phyloP scores from a whole-genome alignment of 768 basidiomycete species.

The Phylloporus rhodoxanthus region DNA sequence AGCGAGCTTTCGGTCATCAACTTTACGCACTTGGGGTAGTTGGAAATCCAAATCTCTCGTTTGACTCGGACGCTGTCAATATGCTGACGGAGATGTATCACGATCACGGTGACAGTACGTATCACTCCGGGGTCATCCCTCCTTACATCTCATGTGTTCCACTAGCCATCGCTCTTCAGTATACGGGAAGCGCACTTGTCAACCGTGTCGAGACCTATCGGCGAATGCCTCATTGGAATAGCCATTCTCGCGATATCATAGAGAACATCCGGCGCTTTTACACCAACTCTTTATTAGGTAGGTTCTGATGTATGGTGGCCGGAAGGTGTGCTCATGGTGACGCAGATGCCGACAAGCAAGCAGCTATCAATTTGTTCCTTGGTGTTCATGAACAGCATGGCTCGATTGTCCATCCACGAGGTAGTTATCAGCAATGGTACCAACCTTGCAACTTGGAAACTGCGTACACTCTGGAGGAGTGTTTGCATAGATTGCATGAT shows the following conservation, averaged over 20 bases:
- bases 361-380: conserved; percentile 96
- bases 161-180: conserved; percentile 88
- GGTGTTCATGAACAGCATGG: conserved; percentile 60
- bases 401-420: conserved; percentile 47
- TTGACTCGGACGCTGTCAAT: conserved; percentile 92
- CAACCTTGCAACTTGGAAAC: conserved; percentile 61
- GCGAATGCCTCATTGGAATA: conserved; percentile 94
- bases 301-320: not conserved
- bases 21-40: conserved; percentile 91
- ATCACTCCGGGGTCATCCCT: not conserved
- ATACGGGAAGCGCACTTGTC: conserved; percentile 93
- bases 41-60: conserved; percentile 75
- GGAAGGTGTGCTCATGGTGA: not conserved
- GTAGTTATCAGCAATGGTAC: conserved; percentile 85
- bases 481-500: conserved; percentile 51
- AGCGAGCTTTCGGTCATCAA: conserved; percentile 91
- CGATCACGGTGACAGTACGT: conserved; percentile 90
- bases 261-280: conserved; percentile 94
- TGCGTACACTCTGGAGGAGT: conserved; percentile 62
- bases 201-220: conserved; percentile 96
- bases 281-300: conserved; percentile 87
- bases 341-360: conserved; percentile 92
- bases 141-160: not conserved
- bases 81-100: conserved; percentile 99
- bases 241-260: conserved; percentile 92